Conservation (phyloP, 2,329 filamentous ascomycete genomes). For the Stagonosporopsis vannaccii region DNA sequence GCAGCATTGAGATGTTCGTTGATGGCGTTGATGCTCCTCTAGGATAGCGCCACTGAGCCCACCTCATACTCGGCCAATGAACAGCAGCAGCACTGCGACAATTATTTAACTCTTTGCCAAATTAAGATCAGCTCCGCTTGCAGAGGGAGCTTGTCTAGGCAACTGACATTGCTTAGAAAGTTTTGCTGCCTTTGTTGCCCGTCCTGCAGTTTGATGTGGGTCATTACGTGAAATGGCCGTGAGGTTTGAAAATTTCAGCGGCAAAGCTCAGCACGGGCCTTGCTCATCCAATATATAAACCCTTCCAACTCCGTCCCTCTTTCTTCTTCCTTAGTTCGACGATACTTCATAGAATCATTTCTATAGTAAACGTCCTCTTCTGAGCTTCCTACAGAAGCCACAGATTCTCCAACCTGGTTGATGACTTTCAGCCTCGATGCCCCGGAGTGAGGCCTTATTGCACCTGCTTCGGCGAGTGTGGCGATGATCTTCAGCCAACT, state of each 20-base stretch:
- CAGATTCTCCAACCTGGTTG: conserved; percentile 90
- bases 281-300: conserved; percentile 1
- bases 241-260: conserved; percentile 7
- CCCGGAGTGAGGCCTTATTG: conserved; percentile 82
- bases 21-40: conserved; percentile 1
- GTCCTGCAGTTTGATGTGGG: conserved; percentile 5
- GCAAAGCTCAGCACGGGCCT: background rate
- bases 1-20: background rate
- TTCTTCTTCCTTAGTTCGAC: conserved; percentile 18
- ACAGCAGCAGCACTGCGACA: background rate
- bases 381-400: conserved; percentile 92
- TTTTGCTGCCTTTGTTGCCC: conserved; percentile 1
- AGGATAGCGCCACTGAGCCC: background rate
- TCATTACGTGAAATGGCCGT: background rate
- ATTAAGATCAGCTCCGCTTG: background rate
- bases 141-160: background rate
- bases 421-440: conserved; percentile 85
- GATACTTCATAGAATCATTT: conserved; percentile 62
- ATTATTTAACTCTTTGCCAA: background rate
- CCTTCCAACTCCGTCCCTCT: conserved; percentile 7
- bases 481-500: conserved; percentile 92
- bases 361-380: conserved; percentile 95
- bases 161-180: conserved; percentile 1
- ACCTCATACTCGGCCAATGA: background rate
- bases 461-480: conserved; percentile 80